Evolutionary conservation across 169 alveolate genomes (phyloP).

Genomic region (Eimeria tenella): DNA sequence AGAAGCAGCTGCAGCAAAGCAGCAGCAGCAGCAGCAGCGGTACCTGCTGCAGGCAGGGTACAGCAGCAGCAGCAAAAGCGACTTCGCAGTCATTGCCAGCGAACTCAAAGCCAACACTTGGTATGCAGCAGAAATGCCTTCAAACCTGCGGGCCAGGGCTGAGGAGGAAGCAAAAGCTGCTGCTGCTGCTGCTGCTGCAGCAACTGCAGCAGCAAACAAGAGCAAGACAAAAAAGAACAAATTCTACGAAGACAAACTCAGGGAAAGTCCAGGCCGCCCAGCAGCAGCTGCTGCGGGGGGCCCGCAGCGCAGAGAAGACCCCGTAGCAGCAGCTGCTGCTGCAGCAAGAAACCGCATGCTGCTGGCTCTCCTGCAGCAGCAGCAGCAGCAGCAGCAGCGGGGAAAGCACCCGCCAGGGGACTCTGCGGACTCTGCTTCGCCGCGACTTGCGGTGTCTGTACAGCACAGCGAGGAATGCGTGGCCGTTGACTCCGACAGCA

Average conservation of each 20-base stretch:
- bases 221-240: too few species aligned
- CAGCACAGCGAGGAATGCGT: not conserved
- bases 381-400: conserved; percentile 1
- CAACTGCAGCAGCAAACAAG: not conserved
- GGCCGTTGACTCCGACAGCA: not conserved
- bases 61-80: conserved; percentile 12
- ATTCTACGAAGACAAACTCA: too few species aligned
- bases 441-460: too few species aligned
- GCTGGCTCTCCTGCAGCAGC: not conserved
- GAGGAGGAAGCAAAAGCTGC: not conserved
- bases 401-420: not conserved
- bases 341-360: not conserved
- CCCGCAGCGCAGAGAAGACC: too few species aligned
- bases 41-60: conserved; percentile 68
- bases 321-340: too few species aligned
- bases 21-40: conserved; percentile 73
- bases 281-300: too few species aligned
- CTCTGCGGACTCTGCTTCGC: too few species aligned
- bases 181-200: not conserved
- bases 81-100: conserved; percentile 58
- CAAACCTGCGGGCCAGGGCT: not conserved
- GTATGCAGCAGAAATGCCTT: not conserved
- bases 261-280: too few species aligned
- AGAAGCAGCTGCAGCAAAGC: conserved; percentile 81
- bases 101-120: not conserved